Conservation (phyloP, 2,329 filamentous ascomycete genomes). For the Sclerotinia sclerotiorum region DNA sequence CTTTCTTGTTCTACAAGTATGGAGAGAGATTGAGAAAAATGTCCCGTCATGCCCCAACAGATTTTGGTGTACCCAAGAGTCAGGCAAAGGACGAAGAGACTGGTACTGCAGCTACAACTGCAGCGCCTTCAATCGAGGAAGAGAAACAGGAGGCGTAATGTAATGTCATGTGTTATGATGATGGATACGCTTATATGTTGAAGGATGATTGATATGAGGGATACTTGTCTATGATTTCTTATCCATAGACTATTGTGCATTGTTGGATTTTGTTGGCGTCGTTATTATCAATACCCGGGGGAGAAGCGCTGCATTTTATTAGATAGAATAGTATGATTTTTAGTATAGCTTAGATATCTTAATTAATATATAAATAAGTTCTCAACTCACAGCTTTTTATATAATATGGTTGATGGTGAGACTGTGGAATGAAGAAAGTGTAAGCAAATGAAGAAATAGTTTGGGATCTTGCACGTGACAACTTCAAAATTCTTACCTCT, state of each 20-base stretch:
- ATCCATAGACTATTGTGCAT: not conserved
- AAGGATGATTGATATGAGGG: slow-evolving; percentile 12
- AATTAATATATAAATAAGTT: not conserved
- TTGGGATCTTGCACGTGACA: not conserved
- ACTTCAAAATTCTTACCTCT: not conserved
- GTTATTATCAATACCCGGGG: slow-evolving; percentile 14
- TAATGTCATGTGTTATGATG: slow-evolving; percentile 14
- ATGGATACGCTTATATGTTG: not conserved
- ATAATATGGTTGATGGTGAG: not conserved
- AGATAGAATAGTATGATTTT: slow-evolving; percentile 5
- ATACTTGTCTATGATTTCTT: not conserved
- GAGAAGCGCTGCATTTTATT: slow-evolving; percentile 13
- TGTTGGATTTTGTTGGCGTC: slow-evolving; percentile 16
- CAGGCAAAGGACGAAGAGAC: slow-evolving; percentile 16
- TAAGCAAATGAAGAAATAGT: not conserved
- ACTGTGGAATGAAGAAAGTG: not conserved
- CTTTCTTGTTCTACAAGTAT: slow-evolving; percentile 52
- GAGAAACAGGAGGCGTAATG: slow-evolving; percentile 10
- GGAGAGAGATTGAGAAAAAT: slow-evolving; percentile 53
- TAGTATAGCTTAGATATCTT: not conserved
- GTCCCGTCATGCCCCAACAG: slow-evolving; percentile 27
- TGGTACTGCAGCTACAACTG: slow-evolving; percentile 6
- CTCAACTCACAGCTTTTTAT: not conserved
- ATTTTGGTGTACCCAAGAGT: slow-evolving; percentile 8
- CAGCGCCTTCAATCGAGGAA: slow-evolving; percentile 3